Evolutionary conservation across 116 monocot species (phyloP).

Genomic region (Dioscorea cayenensis): DNA sequence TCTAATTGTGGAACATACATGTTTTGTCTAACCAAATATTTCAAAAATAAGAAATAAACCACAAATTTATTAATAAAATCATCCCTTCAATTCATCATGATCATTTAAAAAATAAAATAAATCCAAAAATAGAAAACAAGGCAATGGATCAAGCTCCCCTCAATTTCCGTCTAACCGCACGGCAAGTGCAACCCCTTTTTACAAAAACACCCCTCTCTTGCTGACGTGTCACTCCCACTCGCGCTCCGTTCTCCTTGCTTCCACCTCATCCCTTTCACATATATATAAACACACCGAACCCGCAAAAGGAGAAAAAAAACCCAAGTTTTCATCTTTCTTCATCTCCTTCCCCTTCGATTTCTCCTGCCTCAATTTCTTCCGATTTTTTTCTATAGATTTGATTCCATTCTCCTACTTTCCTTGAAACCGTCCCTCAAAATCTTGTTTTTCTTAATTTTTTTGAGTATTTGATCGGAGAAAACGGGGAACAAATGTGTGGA

Average conservation of each 20-base stretch:
- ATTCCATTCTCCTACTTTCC: neutral
- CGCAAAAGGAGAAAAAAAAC: neutral
- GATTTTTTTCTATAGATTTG: neutral
- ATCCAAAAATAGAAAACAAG: too few relatives aligned
- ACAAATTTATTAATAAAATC: too few relatives aligned
- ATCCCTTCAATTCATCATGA: too few relatives aligned
- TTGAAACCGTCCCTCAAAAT: neutral
- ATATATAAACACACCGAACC: neutral
- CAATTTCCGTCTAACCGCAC: too few relatives aligned
- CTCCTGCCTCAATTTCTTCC: neutral
- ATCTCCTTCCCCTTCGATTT: neutral
- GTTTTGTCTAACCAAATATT: too few relatives aligned
- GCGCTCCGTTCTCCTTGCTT: conserved; percentile 3
- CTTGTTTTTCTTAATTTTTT: neutral
- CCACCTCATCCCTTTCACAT: conserved; percentile 31
- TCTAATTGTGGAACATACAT: too few relatives aligned
- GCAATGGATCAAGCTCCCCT: too few relatives aligned
- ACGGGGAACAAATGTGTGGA: neutral
- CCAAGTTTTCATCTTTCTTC: neutral
- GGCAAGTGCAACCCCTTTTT: too few relatives aligned
- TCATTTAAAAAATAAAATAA: too few relatives aligned
- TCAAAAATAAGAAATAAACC: too few relatives aligned
- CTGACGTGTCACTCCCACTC: too few relatives aligned
- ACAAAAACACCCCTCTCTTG: too few relatives aligned
- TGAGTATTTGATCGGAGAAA: neutral